Evolutionary conservation across 495 filamentous ascomycete species (phyloP).

Genomic region (Daldinia caldariorum): DNA sequence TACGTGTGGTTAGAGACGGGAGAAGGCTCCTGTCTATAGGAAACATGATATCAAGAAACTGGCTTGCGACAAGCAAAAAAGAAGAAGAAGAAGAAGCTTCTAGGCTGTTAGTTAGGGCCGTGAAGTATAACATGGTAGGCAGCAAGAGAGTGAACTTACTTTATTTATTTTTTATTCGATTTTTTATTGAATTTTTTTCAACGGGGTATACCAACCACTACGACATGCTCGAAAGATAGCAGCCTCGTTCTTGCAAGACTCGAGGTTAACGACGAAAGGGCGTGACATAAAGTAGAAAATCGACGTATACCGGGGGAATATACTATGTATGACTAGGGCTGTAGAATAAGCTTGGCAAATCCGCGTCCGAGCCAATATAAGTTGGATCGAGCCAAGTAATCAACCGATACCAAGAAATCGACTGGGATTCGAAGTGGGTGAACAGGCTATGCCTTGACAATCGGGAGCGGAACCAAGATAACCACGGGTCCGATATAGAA

Average conservation of each 20-base stretch:
- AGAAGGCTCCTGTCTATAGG: constrained; percentile 58
- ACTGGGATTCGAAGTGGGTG: constrained; percentile 8
- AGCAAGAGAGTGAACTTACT: constrained; percentile 17
- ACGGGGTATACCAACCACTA: constrained; percentile 16
- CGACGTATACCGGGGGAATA: constrained; percentile 29
- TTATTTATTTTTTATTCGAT: constrained; percentile 3
- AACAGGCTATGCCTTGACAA: constrained; percentile 22
- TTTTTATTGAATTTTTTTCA: background rate
- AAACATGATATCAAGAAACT: constrained; percentile 52
- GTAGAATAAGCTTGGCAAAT: constrained; percentile 33
- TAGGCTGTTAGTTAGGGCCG: constrained; percentile 19
- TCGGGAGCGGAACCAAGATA: constrained; percentile 23
- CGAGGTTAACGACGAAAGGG: constrained; percentile 18
- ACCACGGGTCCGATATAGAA: constrained; percentile 16
- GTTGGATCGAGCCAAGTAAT: constrained; percentile 17
- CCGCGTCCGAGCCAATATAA: constrained; percentile 31
- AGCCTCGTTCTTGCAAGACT: constrained; percentile 17
- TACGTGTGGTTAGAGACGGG: constrained; percentile 69
- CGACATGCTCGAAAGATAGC: constrained; percentile 32
- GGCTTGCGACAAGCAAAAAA: constrained; percentile 20
- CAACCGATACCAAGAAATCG: constrained; percentile 35
- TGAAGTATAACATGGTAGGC: background rate
- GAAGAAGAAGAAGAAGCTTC: constrained; percentile 11
- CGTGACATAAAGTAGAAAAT: constrained; percentile 30
- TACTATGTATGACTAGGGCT: constrained; percentile 36